Conservation (phyloP, 805 yeast genomes). For the Starmera caribaea region DNA sequence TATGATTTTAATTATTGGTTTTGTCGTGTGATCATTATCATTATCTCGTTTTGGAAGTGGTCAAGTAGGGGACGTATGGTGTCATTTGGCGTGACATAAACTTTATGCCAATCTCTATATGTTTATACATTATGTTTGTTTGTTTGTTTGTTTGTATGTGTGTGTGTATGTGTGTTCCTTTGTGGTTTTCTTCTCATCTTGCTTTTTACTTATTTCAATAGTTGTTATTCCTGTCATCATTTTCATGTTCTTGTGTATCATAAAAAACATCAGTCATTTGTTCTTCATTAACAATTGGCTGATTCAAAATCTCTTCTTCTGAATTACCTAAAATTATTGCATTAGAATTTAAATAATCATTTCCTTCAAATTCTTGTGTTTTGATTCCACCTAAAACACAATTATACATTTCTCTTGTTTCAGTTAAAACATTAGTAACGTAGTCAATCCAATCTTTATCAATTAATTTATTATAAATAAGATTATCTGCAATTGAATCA, state of each 20-base stretch:
- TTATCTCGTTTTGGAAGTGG: too few relatives aligned
- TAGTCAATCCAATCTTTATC: slow-evolving; percentile 61
- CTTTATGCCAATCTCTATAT: too few relatives aligned
- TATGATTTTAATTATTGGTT: too few relatives aligned
- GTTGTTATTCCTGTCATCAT: not conserved
- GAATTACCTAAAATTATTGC: slow-evolving; percentile 18
- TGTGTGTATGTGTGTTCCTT: too few relatives aligned
- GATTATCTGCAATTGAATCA: slow-evolving; percentile 15
- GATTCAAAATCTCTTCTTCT: slow-evolving; percentile 18
- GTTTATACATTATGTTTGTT: too few relatives aligned
- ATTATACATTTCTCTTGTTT: slow-evolving; percentile 79
- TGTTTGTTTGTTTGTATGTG: too few relatives aligned
- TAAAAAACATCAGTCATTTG: slow-evolving; percentile 1
- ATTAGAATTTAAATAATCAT: slow-evolving; percentile 12
- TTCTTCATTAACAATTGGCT: slow-evolving; percentile 2
- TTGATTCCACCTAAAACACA: slow-evolving; percentile 68
- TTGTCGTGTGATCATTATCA: too few relatives aligned
- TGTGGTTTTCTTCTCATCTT: too few relatives aligned
- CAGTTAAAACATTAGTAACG: slow-evolving; percentile 65
- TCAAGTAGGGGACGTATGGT: too few relatives aligned
- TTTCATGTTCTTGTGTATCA: not conserved
- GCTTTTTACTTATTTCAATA: too few relatives aligned
- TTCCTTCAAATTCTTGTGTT: slow-evolving; percentile 15
- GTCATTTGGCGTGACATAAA: too few relatives aligned
- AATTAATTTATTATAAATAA: slow-evolving; percentile 15